Evolutionary conservation across 148 eudicot species (phyloP).

Genomic region (Rhododendron simsii): DNA sequence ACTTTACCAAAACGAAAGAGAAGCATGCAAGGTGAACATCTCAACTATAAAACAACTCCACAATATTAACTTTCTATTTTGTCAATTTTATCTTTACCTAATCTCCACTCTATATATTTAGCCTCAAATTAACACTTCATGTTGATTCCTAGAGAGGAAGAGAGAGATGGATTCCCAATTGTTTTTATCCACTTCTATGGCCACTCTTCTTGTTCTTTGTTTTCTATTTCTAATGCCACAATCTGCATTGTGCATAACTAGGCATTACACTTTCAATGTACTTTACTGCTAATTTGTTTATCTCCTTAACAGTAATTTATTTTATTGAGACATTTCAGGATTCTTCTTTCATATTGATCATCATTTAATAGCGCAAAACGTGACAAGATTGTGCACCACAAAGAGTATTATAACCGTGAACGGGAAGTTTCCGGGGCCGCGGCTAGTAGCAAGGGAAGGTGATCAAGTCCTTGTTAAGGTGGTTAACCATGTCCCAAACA

Average conservation of each 20-base stretch:
- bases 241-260: not conserved
- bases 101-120: not conserved
- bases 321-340: not conserved
- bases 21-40: not conserved
- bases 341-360: not conserved
- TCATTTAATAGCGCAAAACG: not conserved
- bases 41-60: not conserved
- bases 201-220: not conserved
- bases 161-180: not conserved
- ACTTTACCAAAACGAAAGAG: conserved; percentile 8
- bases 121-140: not conserved
- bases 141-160: not conserved
- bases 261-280: conserved; percentile 20
- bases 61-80: not conserved
- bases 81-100: not conserved
- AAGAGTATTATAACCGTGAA: conserved; percentile 9
- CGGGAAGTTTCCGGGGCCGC: conserved; percentile 9
- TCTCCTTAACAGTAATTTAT: not conserved
- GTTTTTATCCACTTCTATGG: not conserved
- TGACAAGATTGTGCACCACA: conserved; percentile 13
- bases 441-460: conserved; percentile 9
- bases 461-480: conserved; percentile 12
- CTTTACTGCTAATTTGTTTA: not conserved
- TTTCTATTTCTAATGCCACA: conserved; percentile 6
- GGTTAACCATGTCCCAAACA: conserved; percentile 13